Evolutionary conservation across 2,329 filamentous ascomycete genomes (phyloP), one percentile per base, ranked within the genome.

Genomic region (Ophiostoma ulmi): DNA sequence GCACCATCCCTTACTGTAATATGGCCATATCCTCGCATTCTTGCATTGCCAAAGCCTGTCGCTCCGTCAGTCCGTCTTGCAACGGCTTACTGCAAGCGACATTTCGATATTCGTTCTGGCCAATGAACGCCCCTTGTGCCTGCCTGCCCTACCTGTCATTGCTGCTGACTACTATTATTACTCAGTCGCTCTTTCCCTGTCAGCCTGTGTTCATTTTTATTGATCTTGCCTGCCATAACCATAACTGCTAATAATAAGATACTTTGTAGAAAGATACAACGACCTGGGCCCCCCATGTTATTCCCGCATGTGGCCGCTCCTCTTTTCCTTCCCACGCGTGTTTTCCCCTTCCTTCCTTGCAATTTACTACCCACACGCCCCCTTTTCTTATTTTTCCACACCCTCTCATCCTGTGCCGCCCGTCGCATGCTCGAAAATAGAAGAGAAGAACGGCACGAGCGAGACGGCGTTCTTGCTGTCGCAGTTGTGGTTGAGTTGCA

Each of bases 381-480:
- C 66, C 61, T 61, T 61, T 7, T 5, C 39, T 65, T 8, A 6
- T 20, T 31, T 14, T 17, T 22, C 39, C 70, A 69, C 70, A 22
- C 70, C 70, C 63, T 55, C 48, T 66, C 17, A 35, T 67, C 70
- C 26, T 71, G 66, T 70, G 70, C 70, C 55, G 52, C 52, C 69
- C 58, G 58, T 67, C 66, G 26, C 66, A 68, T 44, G 39, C 38
- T 67, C 14, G 26, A 22, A 11, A 22, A 61, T 20, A 20, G 13
- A 10, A 41, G 22, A 11, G 48, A 35, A 58, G 22, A 48, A 68
- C 35, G 31, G 31, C 26, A 38, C 10, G 64, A 14, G 20, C 35
- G 11, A 64, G 66, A 65, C 70, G 70, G 55, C 66, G 70, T 71
- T 71, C 65, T 64, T 44, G 26, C 13, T 17, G 61, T 48, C 44